Base-by-base conservation (phyloP, 805 yeast genomes). In the Kazachstania martiniae region DNA sequence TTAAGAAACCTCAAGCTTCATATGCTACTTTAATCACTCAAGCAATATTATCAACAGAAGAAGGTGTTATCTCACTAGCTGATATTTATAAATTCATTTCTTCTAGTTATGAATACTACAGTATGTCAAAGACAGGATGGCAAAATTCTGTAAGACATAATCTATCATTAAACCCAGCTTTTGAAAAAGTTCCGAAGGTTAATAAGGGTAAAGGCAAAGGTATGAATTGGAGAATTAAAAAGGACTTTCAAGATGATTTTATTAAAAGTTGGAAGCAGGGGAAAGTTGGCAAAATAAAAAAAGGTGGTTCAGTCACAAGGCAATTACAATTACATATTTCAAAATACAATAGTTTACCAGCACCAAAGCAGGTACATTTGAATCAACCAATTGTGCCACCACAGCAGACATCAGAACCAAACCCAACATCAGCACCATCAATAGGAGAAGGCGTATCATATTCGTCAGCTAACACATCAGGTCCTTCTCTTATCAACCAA, bases 21-120 rank as follows among this genome's bases (percentile, higher is more conserved):
- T 91, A 91, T 52, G 96, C 97, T 0, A 87, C 96, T 1, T 83
- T 91, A 95, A 91, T 91, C 43, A 84, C 98, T 2, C 95, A 89
- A 56, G 95, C 97, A 0, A 89, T 91, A 13, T 61, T 91, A 42
- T 82, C 95, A 4, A 79, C 84, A 34, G 69, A 71, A 1, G 93
- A 85, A 33, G 94, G 94, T 26, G 82, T 81, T 25, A 66, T 89
- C 65, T 79, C 95, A 6, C 60, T 91, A 43, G 71, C 93, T 2
- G 96, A 86, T 47, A 91, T 91, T 32, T 91, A 91, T 57, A 77
- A 74, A 43, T 89, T 93, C 85, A 87, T 91, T 35, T 61, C 87
- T 4, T 56, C 70, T 19, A 84, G 79, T 50, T 91, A 85, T 57
- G 86, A 95, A 25, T 89, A 80, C 57, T 89, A 89, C 56, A 71